These are phyloP conservation scores for Phaeoacremonium minimum DNA, from an alignment of 2,329 filamentous ascomycete species.

Conservation along the genomic window DNA sequence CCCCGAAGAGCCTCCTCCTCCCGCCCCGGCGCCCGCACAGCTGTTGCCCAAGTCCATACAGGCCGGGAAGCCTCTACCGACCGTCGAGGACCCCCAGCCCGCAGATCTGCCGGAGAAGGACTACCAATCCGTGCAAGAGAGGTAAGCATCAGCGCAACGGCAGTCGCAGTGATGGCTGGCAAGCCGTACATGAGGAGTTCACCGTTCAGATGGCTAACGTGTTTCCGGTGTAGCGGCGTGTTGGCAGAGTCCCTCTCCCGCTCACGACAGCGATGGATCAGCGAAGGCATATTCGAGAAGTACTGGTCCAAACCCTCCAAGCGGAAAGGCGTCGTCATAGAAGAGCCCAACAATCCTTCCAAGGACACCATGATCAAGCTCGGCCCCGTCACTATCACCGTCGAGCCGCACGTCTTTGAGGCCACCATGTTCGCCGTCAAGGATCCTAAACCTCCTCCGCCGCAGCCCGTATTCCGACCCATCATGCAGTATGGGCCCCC, in stretches of 20 bases:
- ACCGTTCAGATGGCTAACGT: slow-evolving; percentile 13
- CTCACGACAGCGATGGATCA: slow-evolving; percentile 70
- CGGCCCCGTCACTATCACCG: slow-evolving; percentile 68
- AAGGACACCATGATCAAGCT: slow-evolving; percentile 70
- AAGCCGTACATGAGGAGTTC: too few relatives aligned
- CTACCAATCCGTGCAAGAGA: slow-evolving; percentile 71
- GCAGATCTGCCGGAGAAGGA: slow-evolving; percentile 59
- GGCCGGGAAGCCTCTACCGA: slow-evolving; percentile 66
- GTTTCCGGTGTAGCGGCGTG: slow-evolving; percentile 54
- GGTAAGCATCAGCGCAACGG: slow-evolving; percentile 50
- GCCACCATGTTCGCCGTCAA: slow-evolving; percentile 71
- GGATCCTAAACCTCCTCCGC: slow-evolving; percentile 49
- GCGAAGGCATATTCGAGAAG: slow-evolving; percentile 68
- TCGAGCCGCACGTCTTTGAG: slow-evolving; percentile 77
- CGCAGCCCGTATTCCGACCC: slow-evolving; percentile 41
- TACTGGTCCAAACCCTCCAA: slow-evolving; percentile 74
- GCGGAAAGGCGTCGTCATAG: slow-evolving; percentile 59
- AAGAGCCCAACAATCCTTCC: slow-evolving; percentile 62
- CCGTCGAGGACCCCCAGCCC: slow-evolving; percentile 62
- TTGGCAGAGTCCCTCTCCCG: slow-evolving; percentile 68
- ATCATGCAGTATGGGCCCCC: slow-evolving; percentile 64
- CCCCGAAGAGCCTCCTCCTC: slow-evolving; percentile 26
- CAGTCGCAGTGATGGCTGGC: too few relatives aligned
- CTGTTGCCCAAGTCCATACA: slow-evolving; percentile 59
- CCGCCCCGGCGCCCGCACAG: slow-evolving; percentile 29